Base-by-base conservation (phyloP, 257 asterid species). In the Cruciata laevipes region DNA sequence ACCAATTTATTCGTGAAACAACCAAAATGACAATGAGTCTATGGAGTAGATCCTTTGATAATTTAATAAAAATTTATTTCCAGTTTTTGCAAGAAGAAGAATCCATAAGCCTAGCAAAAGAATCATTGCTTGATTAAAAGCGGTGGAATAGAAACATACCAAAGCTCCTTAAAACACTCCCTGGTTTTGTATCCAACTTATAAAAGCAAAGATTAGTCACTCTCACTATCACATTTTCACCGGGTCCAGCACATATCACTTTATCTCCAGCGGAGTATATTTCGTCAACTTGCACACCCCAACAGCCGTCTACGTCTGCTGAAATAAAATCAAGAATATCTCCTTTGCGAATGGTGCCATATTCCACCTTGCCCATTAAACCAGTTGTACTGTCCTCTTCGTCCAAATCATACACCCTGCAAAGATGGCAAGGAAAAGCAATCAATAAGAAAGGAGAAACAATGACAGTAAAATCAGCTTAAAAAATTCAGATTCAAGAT, bases 351-450 rank as follows among this genome's bases (percentile, higher is more conserved):
- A 94, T 69, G 75, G 89, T 88, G 37, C 99, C 99, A 32, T 95
- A 86, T 83, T 94, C 99, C 40, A 90, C 77, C 82, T 94, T 94
- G 33, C 99, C 99, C 99, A 94, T 94, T 63, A 94, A 84, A 68
- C 88, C 96, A 68, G 95, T 88, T 74, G 97, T 97, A 97, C 87
- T 77, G 79, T 88, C 99, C 73, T 94, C 88, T 78, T 83, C 90
- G 83, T 90, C 96, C 0, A 94, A 86, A 61, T 88, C 79, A 70
- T 97, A 90, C 86, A 94, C 72, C 75, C 99, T 94, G 69, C 69
- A 65, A 17, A 69, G 60, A 40, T n/a, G 58, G 70, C 67, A 68
- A n/a, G 44, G 13, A 67, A 3, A 16, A 24, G 44, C 0, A n/a
- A n/a, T n/a, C n/a, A n/a, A n/a, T n/a, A n/a, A n/a, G n/a, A 58